A percentile compares a stretch with the other conserved stretches of the same genome.
Conservation (phyloP, 176 grass and related monocot species). For the Luzula sylvatica region DNA sequence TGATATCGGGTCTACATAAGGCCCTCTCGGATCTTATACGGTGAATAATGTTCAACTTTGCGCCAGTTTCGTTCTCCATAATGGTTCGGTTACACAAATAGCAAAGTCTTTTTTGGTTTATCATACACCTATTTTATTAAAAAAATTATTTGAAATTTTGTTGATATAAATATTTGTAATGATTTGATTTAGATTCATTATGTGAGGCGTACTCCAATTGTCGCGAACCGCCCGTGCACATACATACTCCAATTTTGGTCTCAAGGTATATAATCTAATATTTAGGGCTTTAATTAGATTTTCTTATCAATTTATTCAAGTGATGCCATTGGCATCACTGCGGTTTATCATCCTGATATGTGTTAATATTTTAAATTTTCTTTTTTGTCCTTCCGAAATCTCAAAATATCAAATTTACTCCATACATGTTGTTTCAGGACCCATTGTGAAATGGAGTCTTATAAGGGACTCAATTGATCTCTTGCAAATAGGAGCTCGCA, state of each 20-base stretch:
- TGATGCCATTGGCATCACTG: conserved; percentile 87
- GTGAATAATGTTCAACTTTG: conserved; percentile 85
- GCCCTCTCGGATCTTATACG: conserved; percentile 65
- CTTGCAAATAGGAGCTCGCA: conserved; percentile 91
- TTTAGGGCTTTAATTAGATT: conserved; percentile 18
- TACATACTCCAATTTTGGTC: conserved; percentile 97
- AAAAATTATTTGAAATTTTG: background rate
- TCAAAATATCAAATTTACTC: no score
- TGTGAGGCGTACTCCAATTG: conserved; percentile 52
- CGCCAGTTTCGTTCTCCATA: conserved; percentile 82
- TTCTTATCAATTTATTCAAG: background rate
- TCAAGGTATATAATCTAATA: conserved; percentile 69
- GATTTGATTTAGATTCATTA: conserved; percentile 69
- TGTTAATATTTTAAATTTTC: conserved; percentile 1
- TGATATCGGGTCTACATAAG: conserved; percentile 76
- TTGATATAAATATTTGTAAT: background rate
- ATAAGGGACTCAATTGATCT: conserved; percentile 89
- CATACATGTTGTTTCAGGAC: conserved; percentile 46
- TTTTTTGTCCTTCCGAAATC: no score
- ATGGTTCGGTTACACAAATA: conserved; percentile 44
- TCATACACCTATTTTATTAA: conserved; percentile 17
- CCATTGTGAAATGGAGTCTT: conserved; percentile 87
- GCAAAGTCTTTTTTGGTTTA: conserved; percentile 44
- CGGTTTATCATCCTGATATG: conserved; percentile 89
- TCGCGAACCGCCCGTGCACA: conserved; percentile 94